phyloP scores from a whole-genome alignment of 192 early-diverging fungal species.

The Dissophora ornata region DNA sequence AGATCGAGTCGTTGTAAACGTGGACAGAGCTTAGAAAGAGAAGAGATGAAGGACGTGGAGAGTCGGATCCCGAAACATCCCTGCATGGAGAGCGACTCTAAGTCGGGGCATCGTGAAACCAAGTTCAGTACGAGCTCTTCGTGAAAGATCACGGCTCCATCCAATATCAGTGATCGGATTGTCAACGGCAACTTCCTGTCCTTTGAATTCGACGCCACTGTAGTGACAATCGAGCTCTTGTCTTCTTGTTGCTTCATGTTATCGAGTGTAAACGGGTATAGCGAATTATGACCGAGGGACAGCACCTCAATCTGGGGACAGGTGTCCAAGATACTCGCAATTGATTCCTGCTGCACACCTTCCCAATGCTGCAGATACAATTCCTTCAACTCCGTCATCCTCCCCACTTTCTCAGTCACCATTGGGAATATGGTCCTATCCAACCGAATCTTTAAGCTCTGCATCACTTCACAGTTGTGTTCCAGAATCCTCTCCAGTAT shows the following conservation, averaged over 20 bases:
- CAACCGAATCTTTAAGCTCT: conserved; percentile 15
- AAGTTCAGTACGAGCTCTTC: conserved; percentile 31
- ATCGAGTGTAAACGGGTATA: conserved; percentile 42
- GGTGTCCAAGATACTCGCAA: conserved; percentile 8
- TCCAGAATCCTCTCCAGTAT: conserved; percentile 23
- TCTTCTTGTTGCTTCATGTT: conserved; percentile 11
- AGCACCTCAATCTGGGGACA: conserved; percentile 28
- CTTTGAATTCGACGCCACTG: too few species aligned
- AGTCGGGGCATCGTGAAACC: conserved; percentile 25
- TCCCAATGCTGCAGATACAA: conserved; percentile 47
- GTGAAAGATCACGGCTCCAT: conserved; percentile 37
- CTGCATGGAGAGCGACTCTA: conserved; percentile 30
- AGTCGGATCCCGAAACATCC: conserved; percentile 41
- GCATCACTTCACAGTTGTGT: conserved; percentile 10
- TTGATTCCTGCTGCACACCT: conserved; percentile 16
- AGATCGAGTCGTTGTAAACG: conserved; percentile 14
- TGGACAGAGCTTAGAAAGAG: conserved; percentile 3
- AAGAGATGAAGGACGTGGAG: conserved; percentile 12
- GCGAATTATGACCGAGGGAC: conserved; percentile 26
- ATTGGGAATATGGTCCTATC: conserved; percentile 28
- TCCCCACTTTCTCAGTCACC: background rate
- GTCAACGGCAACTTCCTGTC: conserved; percentile 14
- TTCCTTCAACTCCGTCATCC: conserved; percentile 29
- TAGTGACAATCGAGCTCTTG: too few species aligned
- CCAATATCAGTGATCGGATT: conserved; percentile 22